These are phyloP conservation scores for Amanita muscaria DNA, from an alignment of 768 basidiomycete species.

Conservation along the genomic window DNA sequence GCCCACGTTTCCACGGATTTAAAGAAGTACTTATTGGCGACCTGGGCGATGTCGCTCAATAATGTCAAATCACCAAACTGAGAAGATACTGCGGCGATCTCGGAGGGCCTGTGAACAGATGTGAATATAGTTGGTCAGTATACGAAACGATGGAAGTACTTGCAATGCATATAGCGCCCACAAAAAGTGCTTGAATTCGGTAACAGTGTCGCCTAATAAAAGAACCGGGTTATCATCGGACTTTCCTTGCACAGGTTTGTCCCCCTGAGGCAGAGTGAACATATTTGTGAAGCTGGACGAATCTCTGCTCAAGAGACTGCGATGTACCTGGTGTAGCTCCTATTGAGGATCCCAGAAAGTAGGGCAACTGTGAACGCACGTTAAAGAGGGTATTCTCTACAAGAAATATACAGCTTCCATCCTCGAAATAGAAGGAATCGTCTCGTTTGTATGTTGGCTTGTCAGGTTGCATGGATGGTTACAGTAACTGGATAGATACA, in stretches of 20 bases:
- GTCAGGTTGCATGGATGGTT: too few relatives aligned
- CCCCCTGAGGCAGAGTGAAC: slow-evolving; percentile 60
- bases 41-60: slow-evolving; percentile 53
- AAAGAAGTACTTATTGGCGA: slow-evolving; percentile 71
- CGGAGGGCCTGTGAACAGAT: slow-evolving; percentile 54
- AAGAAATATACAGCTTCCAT: slow-evolving; percentile 60
- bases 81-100: slow-evolving; percentile 41
- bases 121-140: neutral
- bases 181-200: slow-evolving; percentile 65
- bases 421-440: slow-evolving; percentile 51
- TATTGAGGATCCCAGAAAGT: slow-evolving; percentile 3
- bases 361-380: slow-evolving; percentile 27
- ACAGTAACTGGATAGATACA: too few relatives aligned
- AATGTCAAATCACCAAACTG: slow-evolving; percentile 41
- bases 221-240: slow-evolving; percentile 60
- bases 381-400: slow-evolving; percentile 63
- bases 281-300: slow-evolving; percentile 55
- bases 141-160: slow-evolving; percentile 17
- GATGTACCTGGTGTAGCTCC: slow-evolving; percentile 37
- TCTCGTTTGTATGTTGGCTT: slow-evolving; percentile 33
- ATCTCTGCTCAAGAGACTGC: slow-evolving; percentile 52
- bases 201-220: slow-evolving; percentile 50
- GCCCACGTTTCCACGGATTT: slow-evolving; percentile 69
- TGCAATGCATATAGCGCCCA: slow-evolving; percentile 74
- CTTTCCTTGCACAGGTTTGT: slow-evolving; percentile 40